Percentiles rank a stretch among this genome's conserved stretches.
Evolutionary conservation across 805 yeast species (phyloP).

Genomic region (Tetrapisispora nanseiensis): DNA sequence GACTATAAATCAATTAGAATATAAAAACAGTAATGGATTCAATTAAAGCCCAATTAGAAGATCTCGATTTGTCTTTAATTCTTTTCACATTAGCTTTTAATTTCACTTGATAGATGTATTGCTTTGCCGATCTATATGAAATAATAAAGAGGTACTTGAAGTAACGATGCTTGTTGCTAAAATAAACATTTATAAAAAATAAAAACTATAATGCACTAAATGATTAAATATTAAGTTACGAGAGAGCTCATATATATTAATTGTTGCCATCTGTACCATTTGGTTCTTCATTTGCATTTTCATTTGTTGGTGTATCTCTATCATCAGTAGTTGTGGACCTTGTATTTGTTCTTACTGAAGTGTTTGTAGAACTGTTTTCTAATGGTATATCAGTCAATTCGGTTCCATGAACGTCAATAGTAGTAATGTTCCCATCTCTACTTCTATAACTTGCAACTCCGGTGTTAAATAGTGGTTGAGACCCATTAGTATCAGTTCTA

Average conservation of each 20-base stretch:
- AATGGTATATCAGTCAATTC: background rate
- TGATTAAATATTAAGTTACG: too few species aligned
- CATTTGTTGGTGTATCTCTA: background rate
- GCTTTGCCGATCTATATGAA: too few species aligned
- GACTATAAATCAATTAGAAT: too few species aligned
- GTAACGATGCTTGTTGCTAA: too few species aligned
- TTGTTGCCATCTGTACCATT: background rate
- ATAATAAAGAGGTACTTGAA: too few species aligned
- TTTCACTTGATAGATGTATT: too few species aligned
- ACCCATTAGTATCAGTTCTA: background rate
- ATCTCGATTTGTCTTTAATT: too few species aligned
- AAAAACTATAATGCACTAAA: background rate
- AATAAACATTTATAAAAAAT: too few species aligned
- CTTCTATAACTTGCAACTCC: slow-evolving; percentile 30
- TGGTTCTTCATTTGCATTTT: background rate
- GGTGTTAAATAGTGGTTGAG: slow-evolving; percentile 15
- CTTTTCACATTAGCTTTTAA: too few species aligned
- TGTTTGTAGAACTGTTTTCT: background rate
- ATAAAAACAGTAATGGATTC: too few species aligned
- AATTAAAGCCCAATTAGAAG: too few species aligned
- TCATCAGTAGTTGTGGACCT: background rate
- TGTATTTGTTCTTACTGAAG: background rate
- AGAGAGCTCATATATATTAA: too few species aligned
- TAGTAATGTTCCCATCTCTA: slow-evolving; percentile 22
- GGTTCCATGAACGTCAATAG: slow-evolving; percentile 4